phyloP scores from a whole-genome alignment of 1,139 yeast species.

The Diutina sp. region DNA sequence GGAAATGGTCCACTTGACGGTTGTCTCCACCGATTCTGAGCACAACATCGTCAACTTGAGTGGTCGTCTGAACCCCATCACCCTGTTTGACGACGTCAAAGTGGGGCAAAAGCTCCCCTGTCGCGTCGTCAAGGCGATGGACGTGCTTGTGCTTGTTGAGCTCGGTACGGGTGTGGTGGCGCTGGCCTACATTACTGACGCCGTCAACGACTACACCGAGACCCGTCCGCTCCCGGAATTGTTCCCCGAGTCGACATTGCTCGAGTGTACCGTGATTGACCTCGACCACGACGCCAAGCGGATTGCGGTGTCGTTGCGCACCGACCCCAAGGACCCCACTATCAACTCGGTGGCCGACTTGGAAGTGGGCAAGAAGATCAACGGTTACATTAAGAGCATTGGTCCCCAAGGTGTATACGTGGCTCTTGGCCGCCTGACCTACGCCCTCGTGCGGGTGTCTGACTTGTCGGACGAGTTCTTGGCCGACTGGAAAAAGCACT shows the following conservation, averaged over 20 bases:
- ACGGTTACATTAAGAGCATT: constrained; percentile 68
- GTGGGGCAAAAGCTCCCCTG: constrained; percentile 56
- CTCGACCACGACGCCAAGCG: constrained; percentile 45
- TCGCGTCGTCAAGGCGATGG: constrained; percentile 49
- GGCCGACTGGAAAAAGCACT: constrained; percentile 79
- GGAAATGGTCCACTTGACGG: constrained; percentile 48
- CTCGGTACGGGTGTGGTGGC: constrained; percentile 53
- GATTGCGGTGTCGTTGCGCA: constrained; percentile 53
- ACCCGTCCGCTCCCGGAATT: constrained; percentile 29
- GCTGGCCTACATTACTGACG: constrained; percentile 64
- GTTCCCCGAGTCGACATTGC: constrained; percentile 43
- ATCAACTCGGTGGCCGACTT: constrained; percentile 43
- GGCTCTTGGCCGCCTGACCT: constrained; percentile 56
- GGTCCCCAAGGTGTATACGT: constrained; percentile 73
- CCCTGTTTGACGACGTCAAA: constrained; percentile 35
- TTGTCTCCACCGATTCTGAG: constrained; percentile 40
- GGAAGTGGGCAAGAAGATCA: constrained; percentile 55
- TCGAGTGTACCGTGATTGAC: constrained; percentile 47
- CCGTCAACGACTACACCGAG: constrained; percentile 55
- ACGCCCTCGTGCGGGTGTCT: constrained; percentile 71
- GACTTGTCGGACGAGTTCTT: constrained; percentile 73
- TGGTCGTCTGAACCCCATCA: constrained; percentile 32
- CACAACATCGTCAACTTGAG: constrained; percentile 38
- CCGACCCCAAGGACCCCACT: constrained; percentile 36
- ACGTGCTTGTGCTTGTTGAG: constrained; percentile 52